Evolutionary conservation across 495 filamentous ascomycete species (phyloP), one percentile per base, ranked within the genome.

Genomic region (Penicillium crystallinum): DNA sequence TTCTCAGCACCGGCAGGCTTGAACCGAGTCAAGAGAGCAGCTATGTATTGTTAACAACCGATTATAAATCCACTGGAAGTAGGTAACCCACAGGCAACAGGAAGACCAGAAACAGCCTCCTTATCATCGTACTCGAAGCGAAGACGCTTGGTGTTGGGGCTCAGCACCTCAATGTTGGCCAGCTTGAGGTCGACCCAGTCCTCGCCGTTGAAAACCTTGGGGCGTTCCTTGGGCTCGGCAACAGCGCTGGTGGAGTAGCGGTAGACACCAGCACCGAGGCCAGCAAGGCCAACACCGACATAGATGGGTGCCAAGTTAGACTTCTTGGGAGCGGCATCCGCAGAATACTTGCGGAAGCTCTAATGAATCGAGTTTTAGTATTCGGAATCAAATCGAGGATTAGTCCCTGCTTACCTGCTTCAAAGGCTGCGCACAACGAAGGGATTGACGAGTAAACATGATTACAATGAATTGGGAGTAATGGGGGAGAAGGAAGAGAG

Each of bases 81-180:
- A 12, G 11, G 38, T 2, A n/a, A 70, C 73, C 61, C 55, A 81
- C 85, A 96, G 43, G 95, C 82, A 56, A 96, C 73, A 25, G 77
- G 69, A 55, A 98, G 69, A 46, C 93, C 93, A 50, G 85, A 88
- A 39, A 95, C 84, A 69, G 85, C 80, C 64, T 97, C 85, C 58
- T 82, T 80, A 59, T 92, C 85, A n/a, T 88, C 86, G 22, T 95
- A 83, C 36, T 80, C 77, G 72, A 96, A 96, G 58, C 87, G 84
- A 62, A 96, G 74, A 39, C 75, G 79, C 84, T 96, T 96, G 50
- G 90, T 91, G 78, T 96, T 96, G 75, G 87, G 84, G 73, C 86
- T 95, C 71, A 96, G 67, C 12, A 67, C 61, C 72, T 90, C 86
- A 56, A 89, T 78, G n/a, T 83, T 80, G 37, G 89, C 82, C 38